Conservation (phyloP, 345 rosid genomes). For the Combretum micranthum region DNA sequence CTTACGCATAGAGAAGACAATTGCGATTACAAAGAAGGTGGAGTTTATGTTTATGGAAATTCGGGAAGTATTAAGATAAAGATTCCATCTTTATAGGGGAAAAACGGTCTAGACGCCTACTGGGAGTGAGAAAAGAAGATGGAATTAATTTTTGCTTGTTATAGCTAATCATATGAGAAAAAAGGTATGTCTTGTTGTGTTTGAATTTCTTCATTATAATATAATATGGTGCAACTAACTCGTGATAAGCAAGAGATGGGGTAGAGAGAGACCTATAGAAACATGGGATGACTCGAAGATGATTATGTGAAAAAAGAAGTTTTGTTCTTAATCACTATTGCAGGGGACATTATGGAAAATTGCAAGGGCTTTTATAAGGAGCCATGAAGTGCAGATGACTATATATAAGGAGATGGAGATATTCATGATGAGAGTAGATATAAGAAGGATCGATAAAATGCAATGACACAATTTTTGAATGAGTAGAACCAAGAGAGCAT, state of each 20-base stretch:
- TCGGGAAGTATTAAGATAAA: too few species aligned
- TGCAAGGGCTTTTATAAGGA: conserved; percentile 1
- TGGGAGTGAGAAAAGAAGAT: too few species aligned
- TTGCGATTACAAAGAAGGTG: too few species aligned
- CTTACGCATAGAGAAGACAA: too few species aligned
- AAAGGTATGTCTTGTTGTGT: background rate
- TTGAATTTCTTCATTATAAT: background rate
- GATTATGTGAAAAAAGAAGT: background rate
- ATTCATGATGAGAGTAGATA: background rate
- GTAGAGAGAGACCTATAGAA: background rate
- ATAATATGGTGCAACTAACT: background rate
- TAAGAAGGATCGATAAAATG: background rate
- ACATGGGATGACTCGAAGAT: conserved; percentile 3
- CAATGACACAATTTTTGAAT: background rate
- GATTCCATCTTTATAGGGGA: too few species aligned
- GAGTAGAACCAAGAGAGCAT: background rate
- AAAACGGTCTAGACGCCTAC: too few species aligned
- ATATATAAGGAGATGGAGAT: conserved; percentile 1
- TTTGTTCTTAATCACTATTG: conserved; percentile 1
- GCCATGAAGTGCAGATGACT: background rate
- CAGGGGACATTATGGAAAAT: background rate
- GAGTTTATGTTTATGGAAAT: too few species aligned
- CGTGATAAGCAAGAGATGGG: background rate
- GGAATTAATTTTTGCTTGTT: too few species aligned
- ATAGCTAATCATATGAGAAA: background rate